Conservation (phyloP, 1,284 basidiomycete genomes). For the Chalciporus piperatoides region DNA sequence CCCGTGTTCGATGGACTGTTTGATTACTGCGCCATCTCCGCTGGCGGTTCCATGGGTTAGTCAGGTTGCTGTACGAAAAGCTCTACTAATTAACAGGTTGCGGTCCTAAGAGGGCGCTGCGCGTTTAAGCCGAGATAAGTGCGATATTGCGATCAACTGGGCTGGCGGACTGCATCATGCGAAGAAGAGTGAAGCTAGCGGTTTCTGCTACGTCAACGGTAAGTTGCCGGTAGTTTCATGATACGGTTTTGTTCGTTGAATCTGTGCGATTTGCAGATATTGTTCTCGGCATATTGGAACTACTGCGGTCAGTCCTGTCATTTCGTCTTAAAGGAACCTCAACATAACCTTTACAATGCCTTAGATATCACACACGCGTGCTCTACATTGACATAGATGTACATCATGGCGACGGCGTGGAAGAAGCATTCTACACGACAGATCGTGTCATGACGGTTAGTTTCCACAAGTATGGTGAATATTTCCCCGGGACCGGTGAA, state of each 20-base stretch:
- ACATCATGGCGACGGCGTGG: constrained; percentile 98
- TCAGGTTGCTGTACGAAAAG: constrained; percentile 1
- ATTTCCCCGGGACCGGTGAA: constrained; percentile 98
- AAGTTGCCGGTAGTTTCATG: constrained; percentile 1
- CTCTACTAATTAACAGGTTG: constrained; percentile 7
- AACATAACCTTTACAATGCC: not conserved
- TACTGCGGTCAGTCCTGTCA: constrained; percentile 63
- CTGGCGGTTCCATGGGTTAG: constrained; percentile 97
- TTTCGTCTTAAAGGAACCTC: not conserved
- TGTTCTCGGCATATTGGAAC: constrained; percentile 94
- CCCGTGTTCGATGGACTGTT: constrained; percentile 98
- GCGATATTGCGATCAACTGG: constrained; percentile 99
- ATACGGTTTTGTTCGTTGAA: not conserved
- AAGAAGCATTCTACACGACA: constrained; percentile 99
- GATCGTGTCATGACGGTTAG: constrained; percentile 98
- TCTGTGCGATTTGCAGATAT: constrained; percentile 64
- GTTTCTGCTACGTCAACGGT: constrained; percentile 99
- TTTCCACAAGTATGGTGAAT: constrained; percentile 99
- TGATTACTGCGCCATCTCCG: constrained; percentile 98
- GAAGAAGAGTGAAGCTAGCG: constrained; percentile 97
- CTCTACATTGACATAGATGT: constrained; percentile 99
- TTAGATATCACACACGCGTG: constrained; percentile 89
- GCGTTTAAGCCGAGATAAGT: constrained; percentile 92
- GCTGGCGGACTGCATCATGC: constrained; percentile 97
- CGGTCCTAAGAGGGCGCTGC: constrained; percentile 84